phyloP scores from a whole-genome alignment of 1,139 yeast genomes.

The Nakaseomyces bracarensis region DNA sequence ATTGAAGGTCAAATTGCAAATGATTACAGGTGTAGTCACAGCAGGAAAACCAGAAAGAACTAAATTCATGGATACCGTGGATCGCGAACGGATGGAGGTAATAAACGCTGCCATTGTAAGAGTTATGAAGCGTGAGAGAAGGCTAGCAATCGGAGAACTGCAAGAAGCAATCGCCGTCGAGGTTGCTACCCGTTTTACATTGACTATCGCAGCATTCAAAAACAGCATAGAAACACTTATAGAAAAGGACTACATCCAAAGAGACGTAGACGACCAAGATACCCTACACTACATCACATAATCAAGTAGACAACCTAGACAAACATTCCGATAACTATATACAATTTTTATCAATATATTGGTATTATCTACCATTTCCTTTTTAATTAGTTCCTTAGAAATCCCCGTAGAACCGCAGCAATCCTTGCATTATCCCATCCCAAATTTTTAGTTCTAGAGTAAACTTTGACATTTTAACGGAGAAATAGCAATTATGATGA shows the following conservation, averaged over 20 bases:
- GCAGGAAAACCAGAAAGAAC: background rate
- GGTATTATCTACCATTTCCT: no score
- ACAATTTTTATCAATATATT: background rate
- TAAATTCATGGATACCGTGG: conserved; percentile 16
- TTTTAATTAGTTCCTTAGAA: background rate
- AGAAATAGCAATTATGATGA: no score
- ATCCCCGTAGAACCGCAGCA: background rate
- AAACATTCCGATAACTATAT: no score
- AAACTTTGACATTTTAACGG: background rate
- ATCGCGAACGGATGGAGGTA: conserved; percentile 48
- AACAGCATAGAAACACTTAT: conserved; percentile 71
- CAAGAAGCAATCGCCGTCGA: conserved; percentile 59
- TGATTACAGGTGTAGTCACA: conserved; percentile 38
- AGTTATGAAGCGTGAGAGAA: conserved; percentile 69
- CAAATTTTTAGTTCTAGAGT: no score
- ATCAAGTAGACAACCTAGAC: background rate
- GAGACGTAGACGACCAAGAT: conserved; percentile 49
- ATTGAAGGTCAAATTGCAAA: conserved; percentile 66
- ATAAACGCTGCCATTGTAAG: conserved; percentile 87
- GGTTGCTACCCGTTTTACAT: conserved; percentile 56
- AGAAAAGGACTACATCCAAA: conserved; percentile 73
- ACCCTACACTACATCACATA: background rate
- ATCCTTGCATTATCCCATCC: no score
- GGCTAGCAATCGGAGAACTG: conserved; percentile 54
- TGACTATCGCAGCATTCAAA: conserved; percentile 61